phyloP scores from a whole-genome alignment of 345 rosid genomes.

The Salix udensis region DNA sequence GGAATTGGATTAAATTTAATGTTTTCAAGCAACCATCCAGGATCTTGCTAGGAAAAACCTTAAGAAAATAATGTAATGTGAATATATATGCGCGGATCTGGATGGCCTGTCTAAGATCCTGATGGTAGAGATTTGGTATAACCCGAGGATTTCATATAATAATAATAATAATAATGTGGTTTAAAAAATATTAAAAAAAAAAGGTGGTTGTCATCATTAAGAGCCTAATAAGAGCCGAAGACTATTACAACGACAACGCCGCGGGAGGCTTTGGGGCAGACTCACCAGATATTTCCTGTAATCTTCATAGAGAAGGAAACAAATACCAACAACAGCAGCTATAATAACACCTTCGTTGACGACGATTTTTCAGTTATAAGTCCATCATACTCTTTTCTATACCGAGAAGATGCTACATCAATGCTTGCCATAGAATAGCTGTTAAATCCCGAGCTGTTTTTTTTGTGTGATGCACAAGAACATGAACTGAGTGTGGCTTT shows the following conservation, averaged over 20 bases:
- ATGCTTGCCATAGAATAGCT: no score
- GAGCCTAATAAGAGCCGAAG: background rate
- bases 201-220: background rate
- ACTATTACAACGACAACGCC: background rate
- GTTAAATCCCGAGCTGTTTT: background rate
- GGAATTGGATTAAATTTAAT: no score
- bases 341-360: background rate
- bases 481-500: background rate
- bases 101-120: no score
- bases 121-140: no score
- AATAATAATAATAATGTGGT: no score
- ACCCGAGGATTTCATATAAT: no score
- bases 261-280: slow-evolving; percentile 13
- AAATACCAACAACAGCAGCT: slow-evolving; percentile 5
- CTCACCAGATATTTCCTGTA: background rate
- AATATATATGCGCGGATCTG: no score
- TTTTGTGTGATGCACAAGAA: background rate
- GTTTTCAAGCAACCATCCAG: no score
- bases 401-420: background rate
- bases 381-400: background rate
- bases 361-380: background rate
- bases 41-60: no score
- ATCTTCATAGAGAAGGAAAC: slow-evolving; percentile 28
- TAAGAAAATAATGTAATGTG: no score
- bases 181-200: no score